Evolutionary conservation across 768 basidiomycete genomes (phyloP).

Genomic region (Hygrophorus russula): DNA sequence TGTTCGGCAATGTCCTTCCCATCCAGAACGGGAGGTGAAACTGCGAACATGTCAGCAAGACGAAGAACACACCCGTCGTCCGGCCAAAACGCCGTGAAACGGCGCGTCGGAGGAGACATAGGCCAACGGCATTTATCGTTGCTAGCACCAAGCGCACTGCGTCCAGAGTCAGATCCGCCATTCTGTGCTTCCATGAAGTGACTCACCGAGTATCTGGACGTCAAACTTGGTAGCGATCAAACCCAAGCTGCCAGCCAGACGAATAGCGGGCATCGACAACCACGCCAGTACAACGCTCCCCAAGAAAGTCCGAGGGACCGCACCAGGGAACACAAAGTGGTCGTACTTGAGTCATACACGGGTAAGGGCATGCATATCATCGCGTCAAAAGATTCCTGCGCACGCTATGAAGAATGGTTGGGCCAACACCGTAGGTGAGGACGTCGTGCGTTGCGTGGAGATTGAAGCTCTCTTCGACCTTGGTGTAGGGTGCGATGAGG

Average conservation of each 20-base stretch:
- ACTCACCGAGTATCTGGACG: conserved; percentile 60
- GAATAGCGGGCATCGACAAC: conserved; percentile 37
- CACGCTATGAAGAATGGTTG: conserved; percentile 36
- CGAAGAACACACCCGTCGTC: conserved; percentile 44
- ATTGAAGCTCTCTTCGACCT: conserved; percentile 97
- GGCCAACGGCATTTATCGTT: conserved; percentile 45
- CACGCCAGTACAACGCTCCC: conserved; percentile 64
- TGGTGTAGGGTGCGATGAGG: conserved; percentile 75
- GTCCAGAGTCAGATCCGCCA: neutral
- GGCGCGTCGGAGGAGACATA: conserved; percentile 55
- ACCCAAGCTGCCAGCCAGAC: conserved; percentile 28
- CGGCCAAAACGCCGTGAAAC: conserved; percentile 55
- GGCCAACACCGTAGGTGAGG: conserved; percentile 56
- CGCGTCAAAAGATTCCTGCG: conserved; percentile 14
- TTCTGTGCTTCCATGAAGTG: neutral
- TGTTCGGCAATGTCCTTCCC: conserved; percentile 89
- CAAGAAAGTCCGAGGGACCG: conserved; percentile 80
- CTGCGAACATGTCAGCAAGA: conserved; percentile 65
- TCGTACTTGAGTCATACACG: conserved; percentile 58
- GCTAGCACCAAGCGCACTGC: conserved; percentile 71
- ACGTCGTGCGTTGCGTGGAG: conserved; percentile 88
- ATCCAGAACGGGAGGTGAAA: conserved; percentile 94
- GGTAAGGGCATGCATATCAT: neutral
- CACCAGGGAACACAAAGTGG: conserved; percentile 80
- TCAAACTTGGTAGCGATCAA: conserved; percentile 46